Percentiles rank a stretch among this genome's conserved stretches.
Conservation (phyloP, 768 basidiomycete genomes). For the Rhodosporidiobolus sp. region DNA sequence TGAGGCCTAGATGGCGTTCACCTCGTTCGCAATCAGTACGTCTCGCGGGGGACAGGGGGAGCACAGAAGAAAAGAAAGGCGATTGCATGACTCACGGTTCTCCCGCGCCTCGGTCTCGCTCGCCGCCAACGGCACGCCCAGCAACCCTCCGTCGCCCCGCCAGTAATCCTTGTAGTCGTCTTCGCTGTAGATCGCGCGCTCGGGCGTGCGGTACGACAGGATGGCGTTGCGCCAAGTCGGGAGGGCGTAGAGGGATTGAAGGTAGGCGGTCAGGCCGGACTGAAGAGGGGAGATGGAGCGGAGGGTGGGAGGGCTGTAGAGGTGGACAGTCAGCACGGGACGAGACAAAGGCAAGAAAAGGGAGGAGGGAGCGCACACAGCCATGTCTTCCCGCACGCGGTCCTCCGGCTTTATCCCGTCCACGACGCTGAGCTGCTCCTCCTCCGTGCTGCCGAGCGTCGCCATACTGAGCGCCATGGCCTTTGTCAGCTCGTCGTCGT, state of each 20-base stretch:
- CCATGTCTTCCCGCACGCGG: not conserved
- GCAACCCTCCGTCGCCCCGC: conserved; percentile 1
- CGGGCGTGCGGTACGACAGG: conserved; percentile 11
- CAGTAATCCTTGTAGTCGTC: conserved; percentile 10
- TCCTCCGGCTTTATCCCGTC: conserved; percentile 11
- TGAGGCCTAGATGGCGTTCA: conserved; percentile 19
- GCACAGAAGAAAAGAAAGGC: not conserved
- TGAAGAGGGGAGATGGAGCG: conserved; percentile 16
- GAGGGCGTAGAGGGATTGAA: conserved; percentile 27
- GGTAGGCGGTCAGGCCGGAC: conserved; percentile 15
- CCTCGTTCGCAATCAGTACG: not conserved
- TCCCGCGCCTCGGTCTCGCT: conserved; percentile 2
- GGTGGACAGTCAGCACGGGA: no score
- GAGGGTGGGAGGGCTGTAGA: conserved; percentile 12
- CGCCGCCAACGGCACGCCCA: not conserved
- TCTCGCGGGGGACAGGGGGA: no score
- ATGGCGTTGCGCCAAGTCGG: conserved; percentile 25
- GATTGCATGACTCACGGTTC: not conserved
- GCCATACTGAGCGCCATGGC: conserved; percentile 31
- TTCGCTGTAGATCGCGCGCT: no score
- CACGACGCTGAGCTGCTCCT: not conserved
- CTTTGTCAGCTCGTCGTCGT: conserved; percentile 29
- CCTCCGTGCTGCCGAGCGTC: conserved; percentile 3
- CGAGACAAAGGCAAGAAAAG: no score
- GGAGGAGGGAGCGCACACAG: not conserved